Conservation (phyloP, 176 grass and related monocot genomes). For the Triticum urartu region DNA sequence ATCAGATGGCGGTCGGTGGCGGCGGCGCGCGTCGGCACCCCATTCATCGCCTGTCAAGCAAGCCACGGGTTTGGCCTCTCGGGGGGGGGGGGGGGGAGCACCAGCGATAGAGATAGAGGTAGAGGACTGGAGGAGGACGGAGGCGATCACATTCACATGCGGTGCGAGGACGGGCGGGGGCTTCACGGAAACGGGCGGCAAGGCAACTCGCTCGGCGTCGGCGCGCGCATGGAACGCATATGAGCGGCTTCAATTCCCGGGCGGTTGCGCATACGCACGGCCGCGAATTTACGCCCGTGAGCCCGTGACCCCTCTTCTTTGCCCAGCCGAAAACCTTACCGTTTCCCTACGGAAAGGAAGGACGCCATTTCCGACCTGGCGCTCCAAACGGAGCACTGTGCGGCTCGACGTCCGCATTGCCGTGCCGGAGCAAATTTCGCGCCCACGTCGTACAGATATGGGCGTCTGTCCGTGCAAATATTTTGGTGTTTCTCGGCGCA, state of each 20-base stretch:
- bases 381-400: neutral
- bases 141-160: neutral
- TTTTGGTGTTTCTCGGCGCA: no score
- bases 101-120: neutral
- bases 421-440: no score
- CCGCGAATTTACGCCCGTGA: neutral
- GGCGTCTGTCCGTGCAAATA: no score
- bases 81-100: neutral
- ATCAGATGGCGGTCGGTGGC: conserved; percentile 22
- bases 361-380: neutral
- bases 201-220: neutral
- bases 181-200: neutral
- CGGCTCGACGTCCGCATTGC: no score
- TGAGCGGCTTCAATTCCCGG: conserved; percentile 48
- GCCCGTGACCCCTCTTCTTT: no score
- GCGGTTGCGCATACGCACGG: conserved; percentile 15
- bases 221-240: conserved; percentile 51
- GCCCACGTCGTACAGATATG: no score
- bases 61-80: conserved; percentile 3
- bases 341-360: no score
- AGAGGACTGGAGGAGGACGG: neutral
- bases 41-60: conserved; percentile 28
- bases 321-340: no score
- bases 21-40: conserved; percentile 50
- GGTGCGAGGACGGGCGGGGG: neutral